These are phyloP conservation scores for Aspergillus flavus DNA, from an alignment of 2,329 filamentous ascomycete species.

Conservation along the genomic window DNA sequence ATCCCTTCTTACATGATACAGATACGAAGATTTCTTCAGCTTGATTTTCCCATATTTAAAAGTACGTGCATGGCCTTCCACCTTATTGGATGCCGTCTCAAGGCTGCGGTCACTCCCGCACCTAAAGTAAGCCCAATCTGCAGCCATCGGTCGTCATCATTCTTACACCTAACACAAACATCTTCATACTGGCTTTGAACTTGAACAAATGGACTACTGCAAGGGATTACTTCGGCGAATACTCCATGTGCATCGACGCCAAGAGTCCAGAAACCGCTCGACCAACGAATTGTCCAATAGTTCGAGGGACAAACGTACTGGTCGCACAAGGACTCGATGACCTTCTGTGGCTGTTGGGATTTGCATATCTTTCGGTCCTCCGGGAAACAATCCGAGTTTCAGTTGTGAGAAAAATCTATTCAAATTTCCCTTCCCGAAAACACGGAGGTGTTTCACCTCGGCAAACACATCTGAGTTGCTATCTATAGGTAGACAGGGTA, in stretches of 20 bases:
- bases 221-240: slow-evolving; percentile 3
- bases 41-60: not conserved
- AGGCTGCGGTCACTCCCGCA: slow-evolving; percentile 3
- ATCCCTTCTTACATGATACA: not conserved
- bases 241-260: not conserved
- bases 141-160: not conserved
- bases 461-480: not conserved
- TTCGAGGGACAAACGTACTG: not conserved
- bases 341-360: not conserved
- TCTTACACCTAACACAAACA: not conserved
- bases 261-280: not conserved
- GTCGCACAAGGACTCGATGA: not conserved
- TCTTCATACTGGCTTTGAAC: not conserved
- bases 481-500: not conserved
- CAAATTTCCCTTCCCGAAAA: not conserved
- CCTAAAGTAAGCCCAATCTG: not conserved
- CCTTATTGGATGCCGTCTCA: not conserved
- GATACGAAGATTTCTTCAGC: not conserved
- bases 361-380: not conserved
- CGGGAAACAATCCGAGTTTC: not conserved
- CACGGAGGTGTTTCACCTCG: not conserved
- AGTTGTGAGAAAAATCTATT: not conserved
- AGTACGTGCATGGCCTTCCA: not conserved
- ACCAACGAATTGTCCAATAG: not conserved
- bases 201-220: not conserved